Evolutionary conservation across 2,329 filamentous ascomycete genomes (phyloP), one percentile per base, ranked within the genome.

Genomic region (Botrytis squamosa): DNA sequence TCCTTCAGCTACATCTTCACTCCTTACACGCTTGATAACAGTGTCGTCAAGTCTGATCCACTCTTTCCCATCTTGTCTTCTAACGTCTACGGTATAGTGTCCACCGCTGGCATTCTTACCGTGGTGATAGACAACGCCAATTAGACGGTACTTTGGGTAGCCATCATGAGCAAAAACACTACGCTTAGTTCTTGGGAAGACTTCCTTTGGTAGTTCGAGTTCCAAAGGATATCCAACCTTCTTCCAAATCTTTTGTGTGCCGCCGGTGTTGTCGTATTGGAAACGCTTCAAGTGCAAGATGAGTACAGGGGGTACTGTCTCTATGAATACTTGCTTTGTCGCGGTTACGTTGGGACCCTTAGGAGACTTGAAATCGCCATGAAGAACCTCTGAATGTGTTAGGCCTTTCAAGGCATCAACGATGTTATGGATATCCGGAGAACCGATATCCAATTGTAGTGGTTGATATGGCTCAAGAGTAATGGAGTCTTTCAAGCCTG

Each of bases 31-130:
- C 75, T 93, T 90, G 76, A 99, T 94, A 74, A 94, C 85, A 0
- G 96, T 99, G 81, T 99, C 96, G 79, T 99, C 96, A 77, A 99
- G 89, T 72, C 95, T 93, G 73, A 99, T 92, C 96, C 96, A 99
- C 82, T 98, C 95, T 36, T 89, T 89, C n/a, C 92, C 94, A 81
- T 99, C 96, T 82, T 98, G 95, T 70, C 96, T 92, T 74, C 95
- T 90, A 59, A 98, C 92, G 82, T 99, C 96, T n/a, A 97, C 95
- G 1, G 96, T 99, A 83, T 99, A 99, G 82, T 99, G 96, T 5
- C 96, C 96, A 70, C 94, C 95, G 76, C 93, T 97, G 52, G 96
- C 96, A 79, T 97, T 97, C 85, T 97, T 98, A 75, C 96, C 96
- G 79, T 99, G 96, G 80, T 99, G 96, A 81, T 99, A 99, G 36